Base-by-base conservation (phyloP, 2,329 filamentous ascomycete species). In the Fusarium verrucosum region DNA sequence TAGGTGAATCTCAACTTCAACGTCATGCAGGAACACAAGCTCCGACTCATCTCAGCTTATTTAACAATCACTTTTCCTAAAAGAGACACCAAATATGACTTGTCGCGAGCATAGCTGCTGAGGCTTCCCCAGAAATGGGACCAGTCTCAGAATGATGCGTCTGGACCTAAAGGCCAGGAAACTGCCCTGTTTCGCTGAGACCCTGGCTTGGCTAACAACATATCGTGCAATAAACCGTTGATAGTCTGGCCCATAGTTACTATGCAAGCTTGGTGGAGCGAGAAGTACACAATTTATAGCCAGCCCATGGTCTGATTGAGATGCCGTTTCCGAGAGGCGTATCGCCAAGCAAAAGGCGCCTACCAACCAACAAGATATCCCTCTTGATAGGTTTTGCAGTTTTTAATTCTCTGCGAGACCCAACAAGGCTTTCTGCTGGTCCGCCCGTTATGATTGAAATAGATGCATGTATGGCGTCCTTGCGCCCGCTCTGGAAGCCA, bases 1-100 rank as follows among this genome's bases (percentile, higher is more conserved):
- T 16, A 22, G 6, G 33, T 35, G 16, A 20, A 25, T 33, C 36
- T 41, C 17, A 13, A 30, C 30, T 32, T 32, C 19, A 50, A 43
- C 43, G 28, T 30, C 32, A 50, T 22, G 13, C 17, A 42, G 55
- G 57, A 46, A 38, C 57, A 59, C 19, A 60, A 61, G 47, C 35
- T 60, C 56, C 35, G 57, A 35, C 11, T 13, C 17, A 22, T 22
- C 17, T 17, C 14, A 30, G 25, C 28, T 8, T 16, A 22, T n/a
- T n/a, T n/a, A 13, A 28, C 30, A 37, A 61, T 35, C 14, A 23
- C 10, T 19, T 33, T 47, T 19, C 32, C 36, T n/a, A 47, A 35
- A 51, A 5, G 28, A 56, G 26, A 30, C 17, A 14, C 17, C 10
- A 20, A 33, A 49, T 30, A 37, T 61, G 46, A 54, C 26, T 5